Base-by-base conservation (phyloP, 78 protist species). In the Planoprotostelium fungivorum region DNA sequence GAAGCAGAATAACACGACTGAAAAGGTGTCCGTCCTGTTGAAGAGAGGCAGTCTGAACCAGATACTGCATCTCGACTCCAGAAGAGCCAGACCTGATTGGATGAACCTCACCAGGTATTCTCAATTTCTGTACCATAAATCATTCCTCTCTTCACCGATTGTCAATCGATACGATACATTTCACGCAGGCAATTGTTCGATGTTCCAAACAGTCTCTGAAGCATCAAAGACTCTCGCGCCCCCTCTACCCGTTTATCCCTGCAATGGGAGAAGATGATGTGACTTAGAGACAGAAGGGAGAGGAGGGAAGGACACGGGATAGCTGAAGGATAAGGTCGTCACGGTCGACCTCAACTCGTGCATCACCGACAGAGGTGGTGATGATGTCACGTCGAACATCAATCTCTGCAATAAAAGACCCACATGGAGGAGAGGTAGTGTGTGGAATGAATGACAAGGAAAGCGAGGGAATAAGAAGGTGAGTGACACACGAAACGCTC, bases 181-280 rank as follows among this genome's bases (percentile, higher is more conserved):
- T n/a, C n/a, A n/a, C n/a, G n/a, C n/a, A n/a, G n/a, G n/a, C n/a
- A n/a, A n/a, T n/a, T n/a, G n/a, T n/a, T n/a, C n/a, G n/a, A n/a
- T n/a, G n/a, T n/a, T n/a, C n/a, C n/a, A n/a, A n/a, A n/a, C n/a
- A n/a, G n/a, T n/a, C n/a, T n/a, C n/a, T n/a, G n/a, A n/a, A n/a
- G n/a, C n/a, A n/a, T n/a, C n/a, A n/a, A n/a, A n/a, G n/a, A n/a
- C n/a, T n/a, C n/a, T n/a, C n/a, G n/a, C n/a, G n/a, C n/a, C n/a
- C n/a, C n/a, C n/a, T n/a, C n/a, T n/a, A n/a, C n/a, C n/a, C n/a
- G n/a, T n/a, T n/a, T n/a, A n/a, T n/a, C n/a, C n/a, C n/a, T n/a
- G n/a, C n/a, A n/a, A n/a, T n/a, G n/a, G n/a, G n/a, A n/a, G n/a
- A 99, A 99, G 94, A 98, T 98, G 87, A 99, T 99, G 99, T 95